A percentile compares a stretch with the other conserved stretches of the same genome.
Evolutionary conservation across 106 monocot genomes (phyloP).

Genomic region (Phalaenopsis equestris): DNA sequence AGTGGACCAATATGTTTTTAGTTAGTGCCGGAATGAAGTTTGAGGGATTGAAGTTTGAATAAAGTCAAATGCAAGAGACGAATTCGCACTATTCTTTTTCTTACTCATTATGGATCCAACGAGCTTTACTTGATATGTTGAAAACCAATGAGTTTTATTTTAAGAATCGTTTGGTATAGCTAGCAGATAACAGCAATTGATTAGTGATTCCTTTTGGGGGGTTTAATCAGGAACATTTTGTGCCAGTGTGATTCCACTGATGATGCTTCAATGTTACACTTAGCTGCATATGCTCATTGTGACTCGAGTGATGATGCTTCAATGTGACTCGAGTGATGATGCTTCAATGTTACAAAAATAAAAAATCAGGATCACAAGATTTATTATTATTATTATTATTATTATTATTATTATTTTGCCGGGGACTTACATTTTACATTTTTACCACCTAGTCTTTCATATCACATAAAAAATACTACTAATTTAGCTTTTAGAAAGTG

Average conservation of each 20-base stretch:
- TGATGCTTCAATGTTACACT: not conserved
- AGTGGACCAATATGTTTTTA: not conserved
- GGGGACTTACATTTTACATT: too few species aligned
- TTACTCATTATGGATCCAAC: not conserved
- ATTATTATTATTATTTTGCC: too few species aligned
- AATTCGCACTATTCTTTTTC: not conserved
- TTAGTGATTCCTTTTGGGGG: not conserved
- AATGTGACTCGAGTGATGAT: too few species aligned
- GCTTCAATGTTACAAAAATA: too few species aligned
- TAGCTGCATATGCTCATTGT: too few species aligned
- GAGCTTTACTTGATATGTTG: not conserved
- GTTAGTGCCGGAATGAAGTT: not conserved
- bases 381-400: too few species aligned
- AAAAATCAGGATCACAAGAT: too few species aligned
- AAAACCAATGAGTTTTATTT: not conserved
- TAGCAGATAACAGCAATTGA: not conserved
- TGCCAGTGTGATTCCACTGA: not conserved
- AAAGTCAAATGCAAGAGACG: not conserved
- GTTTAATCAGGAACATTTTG: not conserved
- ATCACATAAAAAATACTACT: too few species aligned
- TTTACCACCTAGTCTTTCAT: too few species aligned
- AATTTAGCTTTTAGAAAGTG: too few species aligned
- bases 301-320: too few species aligned
- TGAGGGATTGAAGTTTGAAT: not conserved
- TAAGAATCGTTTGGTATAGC: not conserved